Evolutionary conservation across 2,329 filamentous ascomycete genomes (phyloP).

Genomic region (Colletotrichum cordylinicola): DNA sequence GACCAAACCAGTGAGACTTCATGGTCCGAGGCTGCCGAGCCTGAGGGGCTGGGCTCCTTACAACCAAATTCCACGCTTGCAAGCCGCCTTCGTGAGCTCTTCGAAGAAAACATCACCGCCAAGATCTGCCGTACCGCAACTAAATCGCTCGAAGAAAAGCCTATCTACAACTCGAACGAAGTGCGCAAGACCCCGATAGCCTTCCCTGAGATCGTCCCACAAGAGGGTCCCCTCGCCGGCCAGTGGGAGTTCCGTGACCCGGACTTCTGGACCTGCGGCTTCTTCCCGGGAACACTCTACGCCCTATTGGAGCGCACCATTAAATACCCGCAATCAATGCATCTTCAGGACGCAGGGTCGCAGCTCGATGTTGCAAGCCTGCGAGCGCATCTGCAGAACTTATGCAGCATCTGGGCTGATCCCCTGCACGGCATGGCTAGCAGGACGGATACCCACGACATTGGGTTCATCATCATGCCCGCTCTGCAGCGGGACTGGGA

Average conservation of each 20-base stretch:
- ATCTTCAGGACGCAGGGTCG: background rate
- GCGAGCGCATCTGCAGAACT: constrained; percentile 13
- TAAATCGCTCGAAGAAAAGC: constrained; percentile 7
- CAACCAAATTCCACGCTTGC: background rate
- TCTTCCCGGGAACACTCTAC: constrained; percentile 44
- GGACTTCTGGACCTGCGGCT: constrained; percentile 48
- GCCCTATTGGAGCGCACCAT: constrained; percentile 37
- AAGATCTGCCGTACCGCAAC: constrained; percentile 19
- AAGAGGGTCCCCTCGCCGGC: constrained; percentile 29
- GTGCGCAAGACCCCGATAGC: background rate
- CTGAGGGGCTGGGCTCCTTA: background rate
- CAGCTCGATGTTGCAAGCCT: background rate
- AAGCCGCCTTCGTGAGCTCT: background rate
- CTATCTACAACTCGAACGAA: background rate
- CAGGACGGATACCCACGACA: constrained; percentile 58
- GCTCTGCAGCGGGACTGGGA: constrained; percentile 53
- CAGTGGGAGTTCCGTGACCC: constrained; percentile 33
- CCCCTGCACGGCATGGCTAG: constrained; percentile 41
- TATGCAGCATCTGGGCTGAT: constrained; percentile 35
- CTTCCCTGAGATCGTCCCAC: constrained; percentile 38
- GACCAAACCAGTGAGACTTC: background rate
- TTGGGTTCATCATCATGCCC: constrained; percentile 59
- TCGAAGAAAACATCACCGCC: constrained; percentile 16
- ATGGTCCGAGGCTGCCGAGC: background rate
- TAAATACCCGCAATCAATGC: constrained; percentile 29